Evolutionary conservation across 805 yeast genomes (phyloP).

Genomic region (Monosporozyma unispora): DNA sequence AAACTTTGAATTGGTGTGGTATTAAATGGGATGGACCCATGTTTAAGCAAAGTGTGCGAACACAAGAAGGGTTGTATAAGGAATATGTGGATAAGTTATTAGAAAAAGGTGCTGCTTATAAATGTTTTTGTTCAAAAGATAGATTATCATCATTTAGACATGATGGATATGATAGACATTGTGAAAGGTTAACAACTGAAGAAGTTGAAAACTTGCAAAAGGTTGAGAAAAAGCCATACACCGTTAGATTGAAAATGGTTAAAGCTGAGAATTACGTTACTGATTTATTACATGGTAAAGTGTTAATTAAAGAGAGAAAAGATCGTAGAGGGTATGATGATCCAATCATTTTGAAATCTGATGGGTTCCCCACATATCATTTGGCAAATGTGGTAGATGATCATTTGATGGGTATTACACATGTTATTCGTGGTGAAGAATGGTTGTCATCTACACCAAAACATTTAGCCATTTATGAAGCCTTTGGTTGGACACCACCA

Average conservation of each 20-base stretch:
- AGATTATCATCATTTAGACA: slow-evolving; percentile 66
- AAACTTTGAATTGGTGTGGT: slow-evolving; percentile 70
- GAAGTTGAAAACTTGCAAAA: slow-evolving; percentile 33
- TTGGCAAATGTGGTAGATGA: slow-evolving; percentile 95
- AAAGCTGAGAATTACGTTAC: slow-evolving; percentile 52
- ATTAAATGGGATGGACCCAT: slow-evolving; percentile 81
- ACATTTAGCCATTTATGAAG: slow-evolving; percentile 76
- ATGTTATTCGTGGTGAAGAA: slow-evolving; percentile 95
- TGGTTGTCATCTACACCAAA: slow-evolving; percentile 96
- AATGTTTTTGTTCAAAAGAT: slow-evolving; percentile 80
- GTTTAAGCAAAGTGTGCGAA: slow-evolving; percentile 69
- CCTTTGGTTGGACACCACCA: slow-evolving; percentile 83
- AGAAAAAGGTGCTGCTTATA: slow-evolving; percentile 64
- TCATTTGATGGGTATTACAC: slow-evolving; percentile 84
- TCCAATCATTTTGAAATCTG: slow-evolving; percentile 83
- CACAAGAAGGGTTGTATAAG: slow-evolving; percentile 43
- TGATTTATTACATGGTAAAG: slow-evolving; percentile 71
- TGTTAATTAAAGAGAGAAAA: slow-evolving; percentile 71
- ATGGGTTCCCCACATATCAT: slow-evolving; percentile 92
- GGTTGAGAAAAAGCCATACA: slow-evolving; percentile 30
- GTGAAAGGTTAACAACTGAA: slow-evolving; percentile 39
- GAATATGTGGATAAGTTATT: slow-evolving; percentile 49
- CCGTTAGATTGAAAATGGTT: slow-evolving; percentile 74
- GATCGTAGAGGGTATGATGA: slow-evolving; percentile 52
- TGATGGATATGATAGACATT: slow-evolving; percentile 78